Evolutionary conservation across 805 yeast species (phyloP).

Genomic region (Ogataea henricii): DNA sequence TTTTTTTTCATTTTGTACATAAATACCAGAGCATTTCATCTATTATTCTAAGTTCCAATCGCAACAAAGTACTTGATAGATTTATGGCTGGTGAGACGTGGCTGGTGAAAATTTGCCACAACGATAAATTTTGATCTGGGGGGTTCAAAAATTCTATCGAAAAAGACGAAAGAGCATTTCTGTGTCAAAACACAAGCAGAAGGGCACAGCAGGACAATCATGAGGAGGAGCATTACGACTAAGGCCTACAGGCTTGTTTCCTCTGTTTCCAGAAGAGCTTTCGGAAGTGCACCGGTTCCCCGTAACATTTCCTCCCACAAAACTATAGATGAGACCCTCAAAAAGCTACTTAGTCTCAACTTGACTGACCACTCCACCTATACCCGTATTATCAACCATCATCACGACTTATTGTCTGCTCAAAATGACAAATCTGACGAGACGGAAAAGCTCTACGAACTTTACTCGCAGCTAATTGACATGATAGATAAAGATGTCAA

Average conservation of each 20-base stretch:
- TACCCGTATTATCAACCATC: not conserved
- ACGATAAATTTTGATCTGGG: no score
- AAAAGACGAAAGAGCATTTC: not conserved
- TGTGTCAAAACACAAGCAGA: no score
- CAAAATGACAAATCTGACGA: not conserved
- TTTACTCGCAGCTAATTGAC: not conserved
- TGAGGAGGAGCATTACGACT: no score
- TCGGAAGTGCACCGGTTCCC: not conserved
- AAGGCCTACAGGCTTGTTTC: not conserved
- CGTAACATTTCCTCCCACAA: not conserved
- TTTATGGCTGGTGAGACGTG: no score
- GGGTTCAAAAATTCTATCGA: not conserved
- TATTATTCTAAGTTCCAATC: no score
- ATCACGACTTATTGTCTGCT: not conserved
- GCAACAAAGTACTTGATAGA: no score
- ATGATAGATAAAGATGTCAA: constrained; percentile 5
- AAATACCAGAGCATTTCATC: no score
- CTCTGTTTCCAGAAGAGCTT: not conserved
- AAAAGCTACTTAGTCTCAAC: not conserved
- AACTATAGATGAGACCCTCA: constrained; percentile 2
- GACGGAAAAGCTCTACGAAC: constrained; percentile 1
- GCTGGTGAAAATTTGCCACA: no score
- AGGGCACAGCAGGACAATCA: no score
- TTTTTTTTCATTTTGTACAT: not conserved
- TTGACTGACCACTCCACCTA: not conserved